Conservation (phyloP, 2,329 filamentous ascomycete genomes). For the Phialocephala subalpina region DNA sequence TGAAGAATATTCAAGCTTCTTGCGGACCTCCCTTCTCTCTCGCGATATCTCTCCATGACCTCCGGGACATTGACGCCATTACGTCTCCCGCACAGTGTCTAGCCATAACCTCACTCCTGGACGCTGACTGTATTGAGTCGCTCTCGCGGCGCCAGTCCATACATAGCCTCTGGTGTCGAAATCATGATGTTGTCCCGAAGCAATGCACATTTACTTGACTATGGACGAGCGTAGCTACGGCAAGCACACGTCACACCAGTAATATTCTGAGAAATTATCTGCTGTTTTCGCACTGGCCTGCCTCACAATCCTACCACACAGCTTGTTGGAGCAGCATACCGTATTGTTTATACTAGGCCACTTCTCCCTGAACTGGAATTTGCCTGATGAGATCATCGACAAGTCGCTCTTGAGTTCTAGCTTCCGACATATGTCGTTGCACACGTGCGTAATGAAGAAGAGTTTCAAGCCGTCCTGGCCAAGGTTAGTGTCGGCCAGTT, state of each 20-base stretch:
- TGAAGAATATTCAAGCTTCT: too few relatives aligned
- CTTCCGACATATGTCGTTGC: conserved; percentile 45
- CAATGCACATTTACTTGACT: conserved; percentile 37
- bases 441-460: conserved; percentile 48
- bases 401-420: conserved; percentile 42
- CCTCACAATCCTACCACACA: conserved; percentile 47
- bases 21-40: too few relatives aligned
- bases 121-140: too few relatives aligned
- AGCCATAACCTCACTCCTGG: too few relatives aligned
- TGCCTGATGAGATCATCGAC: conserved; percentile 33
- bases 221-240: conserved; percentile 42
- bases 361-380: conserved; percentile 41
- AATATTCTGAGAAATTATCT: conserved; percentile 37
- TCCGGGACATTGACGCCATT: too few relatives aligned
- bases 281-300: conserved; percentile 34
- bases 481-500: conserved; percentile 45
- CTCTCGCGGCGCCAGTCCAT: too few relatives aligned
- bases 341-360: conserved; percentile 45
- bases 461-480: conserved; percentile 48
- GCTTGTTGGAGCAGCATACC: conserved; percentile 50
- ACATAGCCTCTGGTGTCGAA: too few relatives aligned
- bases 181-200: conserved; percentile 40
- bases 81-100: too few relatives aligned
- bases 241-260: conserved; percentile 47
- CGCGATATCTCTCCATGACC: too few relatives aligned